Evolutionary conservation across 2,329 filamentous ascomycete species (phyloP).

Genomic region (Chaetoscypha palmicola): DNA sequence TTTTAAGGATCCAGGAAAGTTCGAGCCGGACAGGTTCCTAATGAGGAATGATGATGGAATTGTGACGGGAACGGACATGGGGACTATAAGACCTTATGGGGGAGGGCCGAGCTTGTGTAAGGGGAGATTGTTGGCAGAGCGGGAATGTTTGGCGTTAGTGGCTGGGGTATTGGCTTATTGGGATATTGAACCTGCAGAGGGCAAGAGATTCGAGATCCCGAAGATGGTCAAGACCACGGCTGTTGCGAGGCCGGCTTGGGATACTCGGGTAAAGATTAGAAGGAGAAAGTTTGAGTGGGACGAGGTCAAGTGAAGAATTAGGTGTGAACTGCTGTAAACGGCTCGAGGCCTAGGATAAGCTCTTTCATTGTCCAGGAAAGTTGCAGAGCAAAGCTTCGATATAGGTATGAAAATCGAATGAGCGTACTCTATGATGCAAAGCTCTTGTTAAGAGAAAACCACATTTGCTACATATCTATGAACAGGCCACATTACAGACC

Average conservation of each 20-base stretch:
- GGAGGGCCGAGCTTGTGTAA: slow-evolving; percentile 43
- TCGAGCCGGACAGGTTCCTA: slow-evolving; percentile 41
- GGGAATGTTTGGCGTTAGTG: slow-evolving; percentile 42
- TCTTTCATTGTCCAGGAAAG: no score
- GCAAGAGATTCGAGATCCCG: slow-evolving; percentile 41
- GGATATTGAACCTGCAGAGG: slow-evolving; percentile 44
- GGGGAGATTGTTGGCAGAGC: slow-evolving; percentile 43
- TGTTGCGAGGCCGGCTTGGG: slow-evolving; percentile 43
- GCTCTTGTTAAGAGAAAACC: no score
- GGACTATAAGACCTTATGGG: slow-evolving; percentile 41
- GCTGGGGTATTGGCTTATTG: slow-evolving; percentile 48
- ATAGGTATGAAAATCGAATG: no score
- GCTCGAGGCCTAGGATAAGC: no score
- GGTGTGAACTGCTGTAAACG: no score
- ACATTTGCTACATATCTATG: no score
- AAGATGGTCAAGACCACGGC: slow-evolving; percentile 40
- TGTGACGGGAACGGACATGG: slow-evolving; percentile 32
- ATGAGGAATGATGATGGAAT: slow-evolving; percentile 30
- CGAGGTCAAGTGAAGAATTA: no score
- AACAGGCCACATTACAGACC: no score
- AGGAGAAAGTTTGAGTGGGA: slow-evolving; percentile 30
- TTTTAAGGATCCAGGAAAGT: slow-evolving; percentile 35
- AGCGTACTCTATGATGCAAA: no score
- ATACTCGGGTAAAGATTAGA: slow-evolving; percentile 48
- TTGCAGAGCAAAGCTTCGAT: no score